A percentile compares a stretch with the other conserved stretches of the same genome.
Evolutionary conservation across 2,329 filamentous ascomycete species (phyloP).

Genomic region (Aspergillus latus): DNA sequence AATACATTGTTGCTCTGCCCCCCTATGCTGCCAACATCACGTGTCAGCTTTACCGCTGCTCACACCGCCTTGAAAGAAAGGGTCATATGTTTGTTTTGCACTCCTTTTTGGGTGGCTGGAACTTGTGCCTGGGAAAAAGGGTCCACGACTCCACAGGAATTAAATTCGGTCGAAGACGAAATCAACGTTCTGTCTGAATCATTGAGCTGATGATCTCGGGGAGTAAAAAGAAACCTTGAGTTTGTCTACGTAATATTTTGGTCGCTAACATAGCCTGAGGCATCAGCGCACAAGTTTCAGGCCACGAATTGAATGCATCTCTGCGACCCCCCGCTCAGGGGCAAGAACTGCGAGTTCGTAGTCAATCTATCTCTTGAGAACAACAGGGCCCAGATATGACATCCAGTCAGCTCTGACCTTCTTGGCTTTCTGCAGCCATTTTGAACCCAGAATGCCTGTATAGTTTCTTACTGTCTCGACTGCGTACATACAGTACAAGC

Average conservation of each 20-base stretch:
- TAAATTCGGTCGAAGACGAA: neutral
- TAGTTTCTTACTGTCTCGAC: no score
- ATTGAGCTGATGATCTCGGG: neutral
- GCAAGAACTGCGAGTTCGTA: neutral
- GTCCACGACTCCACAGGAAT: neutral
- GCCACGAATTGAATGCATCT: neutral
- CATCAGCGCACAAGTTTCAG: neutral
- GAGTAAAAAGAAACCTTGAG: neutral
- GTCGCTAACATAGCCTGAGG: neutral
- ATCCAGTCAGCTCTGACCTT: neutral
- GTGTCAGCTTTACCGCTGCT: slow-evolving; percentile 21
- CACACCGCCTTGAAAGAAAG: slow-evolving; percentile 17
- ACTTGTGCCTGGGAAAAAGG: neutral
- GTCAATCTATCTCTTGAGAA: neutral
- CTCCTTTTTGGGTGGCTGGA: neutral
- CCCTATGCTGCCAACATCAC: slow-evolving; percentile 28
- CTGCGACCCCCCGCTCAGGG: neutral
- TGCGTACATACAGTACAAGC: no score
- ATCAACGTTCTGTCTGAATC: neutral
- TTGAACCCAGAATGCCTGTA: no score
- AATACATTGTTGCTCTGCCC: slow-evolving; percentile 31
- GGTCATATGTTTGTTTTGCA: slow-evolving; percentile 12
- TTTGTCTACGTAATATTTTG: neutral
- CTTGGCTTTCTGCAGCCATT: neutral
- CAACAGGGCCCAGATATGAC: neutral